Base-by-base conservation (phyloP, 1,139 yeast genomes). In the Geotrichum macrosporum region DNA sequence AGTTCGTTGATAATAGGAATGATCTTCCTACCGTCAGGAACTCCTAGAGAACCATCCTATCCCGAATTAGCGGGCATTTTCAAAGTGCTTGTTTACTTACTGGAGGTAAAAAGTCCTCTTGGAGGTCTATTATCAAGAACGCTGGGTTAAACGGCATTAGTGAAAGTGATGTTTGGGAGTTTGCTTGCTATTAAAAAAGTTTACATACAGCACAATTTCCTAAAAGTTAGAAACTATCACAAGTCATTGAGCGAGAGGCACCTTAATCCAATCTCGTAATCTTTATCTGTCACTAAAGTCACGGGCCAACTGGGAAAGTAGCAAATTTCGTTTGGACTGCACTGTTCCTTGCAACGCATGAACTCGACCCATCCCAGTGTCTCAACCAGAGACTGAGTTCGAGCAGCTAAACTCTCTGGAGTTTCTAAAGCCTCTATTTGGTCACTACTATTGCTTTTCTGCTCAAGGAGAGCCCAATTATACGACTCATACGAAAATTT, bases 101-200 rank as follows among this genome's bases (percentile, higher is more conserved):
- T 0, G 87, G 82, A 2, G 88, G 88, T 2, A 87, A 69, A 60
- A 89, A 89, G 62, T 89, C 96, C 56, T 84, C 81, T 62, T 89
- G 96, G 13, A 88, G 67, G 59, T 89, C 97, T 22, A 88, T 75
- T 0, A 88, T 74, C 0, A 87, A 67, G 30, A 88, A 67, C 0
- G 95, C 94, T 3, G 71, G 59, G 52, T 61, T 61, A 35, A 44
- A 48, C 41, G 33, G 22, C n/a, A n/a, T n/a, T n/a, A n/a, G n/a
- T n/a, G n/a, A n/a, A n/a, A n/a, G n/a, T n/a, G n/a, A n/a, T n/a
- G n/a, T n/a, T n/a, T n/a, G n/a, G n/a, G n/a, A n/a, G n/a, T n/a
- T n/a, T n/a, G n/a, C n/a, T n/a, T n/a, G n/a, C n/a, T n/a, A n/a
- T n/a, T n/a, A n/a, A n/a, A n/a, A n/a, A n/a, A n/a, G n/a, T n/a